phyloP scores from a whole-genome alignment of 345 rosid species.

The Euphorbia pulcherrima region DNA sequence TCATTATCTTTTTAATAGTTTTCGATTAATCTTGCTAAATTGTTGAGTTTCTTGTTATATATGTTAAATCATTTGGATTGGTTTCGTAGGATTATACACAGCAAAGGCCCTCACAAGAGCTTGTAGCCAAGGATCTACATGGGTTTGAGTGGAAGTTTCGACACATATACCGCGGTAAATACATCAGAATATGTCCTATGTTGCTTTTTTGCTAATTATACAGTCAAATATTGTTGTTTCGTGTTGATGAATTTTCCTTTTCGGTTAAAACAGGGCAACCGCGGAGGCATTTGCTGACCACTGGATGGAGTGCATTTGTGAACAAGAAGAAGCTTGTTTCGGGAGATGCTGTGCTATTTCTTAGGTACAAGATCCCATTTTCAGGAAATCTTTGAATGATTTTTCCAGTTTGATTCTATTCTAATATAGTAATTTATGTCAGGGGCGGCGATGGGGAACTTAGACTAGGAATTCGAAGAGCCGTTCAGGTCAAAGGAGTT shows the following conservation, averaged over 20 bases:
- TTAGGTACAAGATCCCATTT: conserved; percentile 44
- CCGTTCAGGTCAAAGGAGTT: conserved; percentile 60
- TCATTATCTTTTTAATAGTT: conserved; percentile 4
- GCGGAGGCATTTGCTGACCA: conserved; percentile 95
- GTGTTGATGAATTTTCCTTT: neutral
- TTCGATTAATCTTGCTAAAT: neutral
- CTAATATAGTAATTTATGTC: conserved; percentile 19
- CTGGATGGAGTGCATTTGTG: conserved; percentile 99
- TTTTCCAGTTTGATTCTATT: conserved; percentile 7
- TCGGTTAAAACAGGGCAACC: conserved; percentile 70
- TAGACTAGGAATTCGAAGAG: conserved; percentile 93
- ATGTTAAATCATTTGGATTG: conserved; percentile 13
- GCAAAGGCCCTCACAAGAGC: conserved; percentile 97
- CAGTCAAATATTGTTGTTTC: neutral
- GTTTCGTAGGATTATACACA: conserved; percentile 76
- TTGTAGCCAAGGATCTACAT: conserved; percentile 92
- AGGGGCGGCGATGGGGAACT: conserved; percentile 95
- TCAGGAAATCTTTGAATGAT: neutral
- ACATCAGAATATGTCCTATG: neutral
- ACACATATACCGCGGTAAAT: conserved; percentile 90
- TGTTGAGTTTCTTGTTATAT: neutral
- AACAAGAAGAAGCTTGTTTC: conserved; percentile 97
- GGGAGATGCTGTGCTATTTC: conserved; percentile 98
- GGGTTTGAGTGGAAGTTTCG: conserved; percentile 95
- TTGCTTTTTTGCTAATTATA: neutral